Evolutionary conservation across 2,329 filamentous ascomycete species (phyloP).

Genomic region (Ceratocystis colombiana): DNA sequence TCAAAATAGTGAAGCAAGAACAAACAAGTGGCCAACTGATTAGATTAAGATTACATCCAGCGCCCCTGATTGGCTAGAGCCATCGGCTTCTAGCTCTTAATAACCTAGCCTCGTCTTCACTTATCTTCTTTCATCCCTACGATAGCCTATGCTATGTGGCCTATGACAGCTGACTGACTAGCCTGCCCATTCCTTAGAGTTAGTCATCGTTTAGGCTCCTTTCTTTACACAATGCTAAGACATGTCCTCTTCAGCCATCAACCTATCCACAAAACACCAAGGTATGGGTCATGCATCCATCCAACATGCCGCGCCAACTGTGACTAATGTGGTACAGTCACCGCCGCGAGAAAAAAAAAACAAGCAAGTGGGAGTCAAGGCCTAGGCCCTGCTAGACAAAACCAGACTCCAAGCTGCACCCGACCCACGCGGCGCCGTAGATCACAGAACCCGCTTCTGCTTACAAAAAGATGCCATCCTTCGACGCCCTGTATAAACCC

Average conservation of each 20-base stretch:
- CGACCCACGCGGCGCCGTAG: neutral
- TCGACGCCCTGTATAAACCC: neutral
- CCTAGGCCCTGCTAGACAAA: neutral
- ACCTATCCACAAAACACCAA: neutral
- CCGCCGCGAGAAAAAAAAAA: too few relatives aligned
- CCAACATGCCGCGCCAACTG: neutral
- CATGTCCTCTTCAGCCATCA: too few relatives aligned
- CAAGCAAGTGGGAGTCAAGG: neutral
- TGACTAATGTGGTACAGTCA: slow-evolving; percentile 22
- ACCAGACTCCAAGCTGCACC: neutral
- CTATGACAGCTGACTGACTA: too few relatives aligned
- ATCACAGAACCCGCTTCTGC: neutral
- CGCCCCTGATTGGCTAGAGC: slow-evolving; percentile 14
- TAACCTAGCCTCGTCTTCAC: neutral
- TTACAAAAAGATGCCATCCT: neutral
- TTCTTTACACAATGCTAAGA: too few relatives aligned
- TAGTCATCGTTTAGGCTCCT: too few relatives aligned
- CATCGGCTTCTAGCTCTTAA: neutral
- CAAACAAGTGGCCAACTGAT: neutral
- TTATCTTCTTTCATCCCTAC: neutral
- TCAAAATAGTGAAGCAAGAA: neutral
- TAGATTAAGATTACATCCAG: neutral
- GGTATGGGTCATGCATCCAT: neutral
- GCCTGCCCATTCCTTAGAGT: too few relatives aligned
- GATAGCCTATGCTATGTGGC: too few relatives aligned